A percentile compares a stretch with the other conserved stretches of the same genome.
Evolutionary conservation across 148 eudicot genomes (phyloP).

Genomic region (Amaranthus cruentus): DNA sequence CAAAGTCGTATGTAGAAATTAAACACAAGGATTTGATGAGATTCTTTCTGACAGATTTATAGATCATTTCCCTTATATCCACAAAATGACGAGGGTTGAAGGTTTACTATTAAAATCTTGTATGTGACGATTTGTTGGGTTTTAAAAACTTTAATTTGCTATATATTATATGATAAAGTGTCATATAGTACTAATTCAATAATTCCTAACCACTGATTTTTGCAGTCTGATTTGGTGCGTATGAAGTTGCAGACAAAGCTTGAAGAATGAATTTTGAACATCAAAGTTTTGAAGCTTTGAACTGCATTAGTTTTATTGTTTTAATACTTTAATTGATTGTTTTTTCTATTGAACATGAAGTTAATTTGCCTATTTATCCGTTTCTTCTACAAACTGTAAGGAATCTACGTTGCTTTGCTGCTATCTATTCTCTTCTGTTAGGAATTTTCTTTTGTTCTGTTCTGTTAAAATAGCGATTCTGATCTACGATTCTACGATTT

Average conservation of each 20-base stretch:
- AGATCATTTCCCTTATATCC: no score
- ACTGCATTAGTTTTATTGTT: background rate
- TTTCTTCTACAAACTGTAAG: background rate
- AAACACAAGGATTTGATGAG: no score
- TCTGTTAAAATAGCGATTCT: no score
- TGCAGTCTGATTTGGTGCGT: constrained; percentile 3
- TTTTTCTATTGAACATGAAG: background rate
- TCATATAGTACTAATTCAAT: background rate
- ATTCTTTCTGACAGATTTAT: no score
- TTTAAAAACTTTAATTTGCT: background rate
- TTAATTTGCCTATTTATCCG: background rate
- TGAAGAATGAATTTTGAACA: background rate
- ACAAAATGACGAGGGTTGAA: no score
- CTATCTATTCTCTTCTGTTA: no score
- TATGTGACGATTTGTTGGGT: background rate
- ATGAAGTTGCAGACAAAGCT: constrained; percentile 10
- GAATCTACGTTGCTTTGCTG: no score
- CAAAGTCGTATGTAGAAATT: no score
- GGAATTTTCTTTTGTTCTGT: no score
- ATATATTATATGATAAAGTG: background rate
- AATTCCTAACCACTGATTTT: background rate
- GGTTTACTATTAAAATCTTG: background rate
- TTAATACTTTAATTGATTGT: background rate
- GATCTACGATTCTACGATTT: no score
- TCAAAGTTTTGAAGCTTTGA: constrained; percentile 1